These are phyloP conservation scores for Cytospora piceicola DNA, from an alignment of 2,329 filamentous ascomycete species.

Conservation along the genomic window DNA sequence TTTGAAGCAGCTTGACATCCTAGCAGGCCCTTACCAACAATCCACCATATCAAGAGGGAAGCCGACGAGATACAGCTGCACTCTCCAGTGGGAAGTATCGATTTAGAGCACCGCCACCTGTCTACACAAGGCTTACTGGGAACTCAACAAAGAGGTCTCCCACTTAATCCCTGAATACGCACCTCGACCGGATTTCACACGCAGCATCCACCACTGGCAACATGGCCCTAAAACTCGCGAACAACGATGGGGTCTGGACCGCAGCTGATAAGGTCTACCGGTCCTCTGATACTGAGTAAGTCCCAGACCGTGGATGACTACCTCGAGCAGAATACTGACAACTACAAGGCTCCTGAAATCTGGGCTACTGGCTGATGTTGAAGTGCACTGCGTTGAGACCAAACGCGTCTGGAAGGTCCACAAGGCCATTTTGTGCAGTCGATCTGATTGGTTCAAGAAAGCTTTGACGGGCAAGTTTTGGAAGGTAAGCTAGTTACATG, in stretches of 20 bases:
- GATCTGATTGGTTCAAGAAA: not conserved
- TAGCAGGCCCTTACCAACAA: too few species aligned
- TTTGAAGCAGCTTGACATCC: too few species aligned
- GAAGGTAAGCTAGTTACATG: not conserved
- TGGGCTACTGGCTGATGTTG: not conserved
- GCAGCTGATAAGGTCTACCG: accelerated
- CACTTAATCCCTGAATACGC: too few species aligned
- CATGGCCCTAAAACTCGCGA: not conserved
- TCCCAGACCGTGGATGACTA: not conserved
- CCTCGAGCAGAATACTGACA: not conserved
- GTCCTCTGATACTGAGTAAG: not conserved
- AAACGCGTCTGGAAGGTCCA: not conserved
- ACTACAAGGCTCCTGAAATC: not conserved
- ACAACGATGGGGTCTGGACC: not conserved
- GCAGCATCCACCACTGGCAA: not conserved
- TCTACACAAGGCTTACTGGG: too few species aligned
- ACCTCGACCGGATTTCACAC: too few species aligned
- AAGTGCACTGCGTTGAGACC: not conserved
- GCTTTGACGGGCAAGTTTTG: not conserved
- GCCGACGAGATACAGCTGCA: too few species aligned
- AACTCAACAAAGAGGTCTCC: too few species aligned
- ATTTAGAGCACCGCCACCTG: too few species aligned
- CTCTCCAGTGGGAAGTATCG: too few species aligned
- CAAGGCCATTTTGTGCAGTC: not conserved
- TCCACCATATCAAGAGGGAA: too few species aligned